Conservation (phyloP, 225 moss, liverwort and hornwort genomes). For the Marchantia polymorpha region DNA sequence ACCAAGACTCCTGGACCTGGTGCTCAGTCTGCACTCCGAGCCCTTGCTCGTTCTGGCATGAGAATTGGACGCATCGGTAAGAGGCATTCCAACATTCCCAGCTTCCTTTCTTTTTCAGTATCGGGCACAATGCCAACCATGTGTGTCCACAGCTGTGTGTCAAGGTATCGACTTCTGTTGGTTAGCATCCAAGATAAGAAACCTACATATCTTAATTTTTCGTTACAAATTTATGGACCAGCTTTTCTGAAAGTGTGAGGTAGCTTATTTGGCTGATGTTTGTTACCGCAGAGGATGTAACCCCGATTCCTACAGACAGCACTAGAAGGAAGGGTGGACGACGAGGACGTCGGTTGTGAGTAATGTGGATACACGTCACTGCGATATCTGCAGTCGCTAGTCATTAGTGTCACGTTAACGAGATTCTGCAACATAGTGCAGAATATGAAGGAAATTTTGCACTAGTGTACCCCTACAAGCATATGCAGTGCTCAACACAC, state of each 20-base stretch:
- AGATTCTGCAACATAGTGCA: background rate
- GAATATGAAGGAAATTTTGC: background rate
- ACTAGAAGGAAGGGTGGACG: slow-evolving; percentile 95
- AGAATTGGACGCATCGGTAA: slow-evolving; percentile 90
- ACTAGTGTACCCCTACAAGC: background rate
- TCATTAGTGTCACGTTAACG: background rate
- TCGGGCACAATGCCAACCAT: too few relatives aligned
- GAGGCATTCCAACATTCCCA: too few relatives aligned
- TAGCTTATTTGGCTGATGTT: too few relatives aligned
- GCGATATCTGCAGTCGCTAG: background rate
- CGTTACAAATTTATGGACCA: background rate
- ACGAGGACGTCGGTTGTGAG: slow-evolving; percentile 79
- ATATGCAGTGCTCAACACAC: background rate
- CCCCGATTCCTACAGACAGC: slow-evolving; percentile 91
- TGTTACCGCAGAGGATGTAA: slow-evolving; percentile 75
- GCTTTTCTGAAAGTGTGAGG: too few relatives aligned
- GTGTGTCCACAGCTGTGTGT: too few relatives aligned
- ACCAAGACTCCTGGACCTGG: slow-evolving; percentile 93
- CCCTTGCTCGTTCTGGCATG: slow-evolving; percentile 90
- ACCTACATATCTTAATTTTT: too few relatives aligned
- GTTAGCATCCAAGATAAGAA: too few relatives aligned
- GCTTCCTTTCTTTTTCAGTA: too few relatives aligned
- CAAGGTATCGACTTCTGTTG: too few relatives aligned
- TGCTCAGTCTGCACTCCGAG: slow-evolving; percentile 88
- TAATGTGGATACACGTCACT: background rate